Evolutionary conservation across 202 grass and related monocot genomes (phyloP).

Genomic region (Setaria viridis): DNA sequence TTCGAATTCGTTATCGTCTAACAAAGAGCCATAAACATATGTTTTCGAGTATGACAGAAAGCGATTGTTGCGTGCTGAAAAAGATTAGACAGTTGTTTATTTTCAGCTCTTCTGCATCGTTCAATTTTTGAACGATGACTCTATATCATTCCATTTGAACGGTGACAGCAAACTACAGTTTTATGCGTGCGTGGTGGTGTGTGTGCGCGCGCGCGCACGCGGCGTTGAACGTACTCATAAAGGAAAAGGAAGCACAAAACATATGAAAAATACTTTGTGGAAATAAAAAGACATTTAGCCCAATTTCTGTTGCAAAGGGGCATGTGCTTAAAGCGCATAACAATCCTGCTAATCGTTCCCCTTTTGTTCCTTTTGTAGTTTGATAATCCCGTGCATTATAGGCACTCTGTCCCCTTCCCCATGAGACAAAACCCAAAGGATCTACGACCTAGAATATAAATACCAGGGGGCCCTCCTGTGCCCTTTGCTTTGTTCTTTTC

Average conservation of each 20-base stretch:
- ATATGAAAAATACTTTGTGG: background rate
- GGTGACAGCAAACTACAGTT: background rate
- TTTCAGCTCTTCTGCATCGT: background rate
- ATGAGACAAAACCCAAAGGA: slow-evolving; percentile 39
- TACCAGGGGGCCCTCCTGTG: background rate
- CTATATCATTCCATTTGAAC: background rate
- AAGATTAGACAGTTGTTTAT: background rate
- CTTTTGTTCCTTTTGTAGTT: slow-evolving; percentile 30
- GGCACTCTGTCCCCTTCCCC: slow-evolving; percentile 21
- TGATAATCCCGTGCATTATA: slow-evolving; percentile 36
- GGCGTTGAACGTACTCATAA: background rate
- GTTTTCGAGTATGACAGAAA: slow-evolving; percentile 4
- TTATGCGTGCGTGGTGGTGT: background rate
- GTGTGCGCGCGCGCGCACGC: too few species aligned
- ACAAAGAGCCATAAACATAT: background rate
- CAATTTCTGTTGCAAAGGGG: background rate
- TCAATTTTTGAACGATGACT: background rate
- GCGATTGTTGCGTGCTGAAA: slow-evolving; percentile 28
- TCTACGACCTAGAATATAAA: slow-evolving; percentile 14
- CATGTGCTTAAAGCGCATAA: slow-evolving; percentile 8
- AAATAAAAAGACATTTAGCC: background rate
- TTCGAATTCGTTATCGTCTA: background rate
- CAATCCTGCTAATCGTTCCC: background rate
- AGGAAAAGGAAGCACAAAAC: background rate
- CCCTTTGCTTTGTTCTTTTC: slow-evolving; percentile 29